These are phyloP conservation scores for Aspergillus quadrilineatus DNA, from an alignment of 2,329 filamentous ascomycete species.

Conservation along the genomic window DNA sequence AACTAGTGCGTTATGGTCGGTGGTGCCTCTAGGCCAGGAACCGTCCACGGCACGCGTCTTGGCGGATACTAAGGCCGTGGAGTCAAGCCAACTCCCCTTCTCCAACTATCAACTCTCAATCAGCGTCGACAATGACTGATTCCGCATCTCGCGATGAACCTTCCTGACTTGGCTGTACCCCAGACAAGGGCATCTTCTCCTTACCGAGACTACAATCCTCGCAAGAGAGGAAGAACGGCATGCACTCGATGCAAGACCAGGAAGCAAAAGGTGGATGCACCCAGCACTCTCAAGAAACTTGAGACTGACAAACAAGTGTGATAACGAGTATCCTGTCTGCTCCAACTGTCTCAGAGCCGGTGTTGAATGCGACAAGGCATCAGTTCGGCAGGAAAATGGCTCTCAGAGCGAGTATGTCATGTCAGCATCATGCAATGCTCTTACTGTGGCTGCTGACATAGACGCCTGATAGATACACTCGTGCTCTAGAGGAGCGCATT, in stretches of 20 bases:
- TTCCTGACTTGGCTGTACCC: constrained; percentile 19
- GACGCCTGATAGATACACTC: constrained; percentile 38
- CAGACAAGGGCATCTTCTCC: constrained; percentile 26
- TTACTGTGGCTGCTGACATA: constrained; percentile 9
- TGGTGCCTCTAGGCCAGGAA: background rate
- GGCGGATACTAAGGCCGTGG: background rate
- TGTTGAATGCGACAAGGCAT: constrained; percentile 44
- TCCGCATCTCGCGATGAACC: constrained; percentile 17
- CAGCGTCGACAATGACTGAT: constrained; percentile 6
- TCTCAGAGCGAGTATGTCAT: constrained; percentile 35
- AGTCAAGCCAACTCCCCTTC: background rate
- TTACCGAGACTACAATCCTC: constrained; percentile 39
- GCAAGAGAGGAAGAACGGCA: constrained; percentile 47
- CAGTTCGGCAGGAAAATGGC: constrained; percentile 41
- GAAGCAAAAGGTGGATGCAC: constrained; percentile 43
- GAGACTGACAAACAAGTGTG: constrained; percentile 35
- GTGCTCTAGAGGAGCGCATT: constrained; percentile 44
- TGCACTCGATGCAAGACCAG: constrained; percentile 49
- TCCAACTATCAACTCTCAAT: constrained; percentile 2
- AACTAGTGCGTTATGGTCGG: background rate
- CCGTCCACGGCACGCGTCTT: constrained; percentile 9
- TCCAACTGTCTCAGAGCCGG: constrained; percentile 48
- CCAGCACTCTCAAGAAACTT: background rate
- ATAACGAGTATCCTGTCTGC: constrained; percentile 47
- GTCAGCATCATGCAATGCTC: background rate